Evolutionary conservation across 805 yeast species (phyloP), one percentile per base, ranked within the genome.

Genomic region (Candida verbasci): DNA sequence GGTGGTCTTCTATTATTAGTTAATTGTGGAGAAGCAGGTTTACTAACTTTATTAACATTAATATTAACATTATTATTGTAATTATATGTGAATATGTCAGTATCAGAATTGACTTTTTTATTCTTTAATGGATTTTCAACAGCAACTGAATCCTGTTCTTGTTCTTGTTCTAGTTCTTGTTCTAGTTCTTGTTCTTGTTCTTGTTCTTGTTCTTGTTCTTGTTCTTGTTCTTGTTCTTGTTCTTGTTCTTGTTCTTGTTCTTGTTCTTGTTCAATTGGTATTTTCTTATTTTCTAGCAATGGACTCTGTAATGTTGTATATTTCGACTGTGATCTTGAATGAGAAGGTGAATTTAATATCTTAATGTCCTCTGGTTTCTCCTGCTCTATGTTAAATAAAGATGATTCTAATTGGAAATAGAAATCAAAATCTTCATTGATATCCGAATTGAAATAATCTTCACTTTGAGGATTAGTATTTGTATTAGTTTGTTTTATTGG

Each of bases 1-100:
- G 42, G 35, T 16, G 42, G 34, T 30, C 31, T 28, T 14, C 29
- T 11, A 7, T 20, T 30, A n/a, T n/a, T n/a, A n/a, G n/a, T n/a
- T n/a, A n/a, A n/a, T n/a, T n/a, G n/a, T n/a, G n/a, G n/a, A n/a
- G n/a, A n/a, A n/a, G n/a, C 30, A 10, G 38, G 29, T 31, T 40
- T 40, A 16, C 31, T 26, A 3, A 40, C 24, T 31, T 29, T 35
- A 18, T 29, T 33, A 24, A 5, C 10, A 24, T 24, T 15, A 17
- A 18, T 17, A 12, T 18, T 20, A 9, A 6, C 9, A 20, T 20
- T 20, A 20, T 20, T 20, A 9, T 20, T 31, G 27, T 11, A 17
- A 21, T 31, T 33, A 14, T 38, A 29, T n/a, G 29, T 29, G 32
- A 35, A 38, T 9, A 34, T 34, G 12, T 38, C 41, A 6, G 32